Conservation (phyloP, 257 asterid genomes). For the Leptodermis oblonga region DNA sequence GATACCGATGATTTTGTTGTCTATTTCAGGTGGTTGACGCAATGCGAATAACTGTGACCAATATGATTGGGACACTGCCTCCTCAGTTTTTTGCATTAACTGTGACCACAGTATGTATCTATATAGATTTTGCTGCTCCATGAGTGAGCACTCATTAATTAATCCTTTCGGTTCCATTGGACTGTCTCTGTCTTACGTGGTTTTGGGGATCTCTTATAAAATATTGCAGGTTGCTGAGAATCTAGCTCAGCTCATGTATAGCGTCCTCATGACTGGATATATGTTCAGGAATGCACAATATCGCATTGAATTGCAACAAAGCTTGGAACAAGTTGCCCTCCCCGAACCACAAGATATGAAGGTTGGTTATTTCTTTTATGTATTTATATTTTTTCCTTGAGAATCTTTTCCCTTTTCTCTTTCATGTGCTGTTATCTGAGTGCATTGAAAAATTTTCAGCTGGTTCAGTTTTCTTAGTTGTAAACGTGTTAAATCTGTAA, state of each 20-base stretch:
- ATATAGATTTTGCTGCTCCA: background rate
- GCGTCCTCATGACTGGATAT: conserved; percentile 98
- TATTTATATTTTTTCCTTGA: background rate
- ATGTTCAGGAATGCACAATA: conserved; percentile 92
- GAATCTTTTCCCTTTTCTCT: background rate
- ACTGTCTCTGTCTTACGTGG: conserved; percentile 3
- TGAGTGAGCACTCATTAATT: background rate
- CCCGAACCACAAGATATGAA: conserved; percentile 70
- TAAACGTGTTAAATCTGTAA: background rate
- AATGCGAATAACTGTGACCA: conserved; percentile 95
- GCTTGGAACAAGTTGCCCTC: conserved; percentile 92
- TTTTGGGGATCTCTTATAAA: conserved; percentile 9
- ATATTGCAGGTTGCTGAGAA: conserved; percentile 83
- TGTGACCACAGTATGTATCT: conserved; percentile 70
- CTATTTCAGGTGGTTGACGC: conserved; percentile 86
- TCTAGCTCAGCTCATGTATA: conserved; percentile 95
- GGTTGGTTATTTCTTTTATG: too few relatives aligned
- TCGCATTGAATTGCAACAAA: conserved; percentile 90
- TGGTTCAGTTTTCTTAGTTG: background rate
- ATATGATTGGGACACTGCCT: conserved; percentile 96
- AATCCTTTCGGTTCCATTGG: background rate
- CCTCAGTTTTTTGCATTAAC: conserved; percentile 92
- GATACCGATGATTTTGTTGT: background rate
- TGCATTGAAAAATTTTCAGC: background rate
- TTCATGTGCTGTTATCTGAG: background rate